These are phyloP conservation scores for Pulveroboletus sp. DNA, from an alignment of 768 basidiomycete species.

Conservation along the genomic window DNA sequence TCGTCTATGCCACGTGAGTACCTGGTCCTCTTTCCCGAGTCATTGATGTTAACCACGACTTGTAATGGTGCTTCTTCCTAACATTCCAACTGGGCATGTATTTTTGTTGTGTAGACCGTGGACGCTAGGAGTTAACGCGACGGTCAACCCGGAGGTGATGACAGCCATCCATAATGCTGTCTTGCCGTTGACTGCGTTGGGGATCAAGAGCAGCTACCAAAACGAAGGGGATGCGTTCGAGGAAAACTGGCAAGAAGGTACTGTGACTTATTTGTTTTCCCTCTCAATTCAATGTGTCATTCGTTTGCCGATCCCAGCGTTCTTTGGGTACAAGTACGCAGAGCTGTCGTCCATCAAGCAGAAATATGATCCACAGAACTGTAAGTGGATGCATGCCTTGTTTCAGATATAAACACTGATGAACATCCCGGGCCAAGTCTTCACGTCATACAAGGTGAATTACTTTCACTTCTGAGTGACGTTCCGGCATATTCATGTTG, in stretches of 20 bases:
- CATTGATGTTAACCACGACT: neutral
- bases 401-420: neutral
- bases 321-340: conserved; percentile 20
- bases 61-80: neutral
- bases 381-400: conserved; percentile 4
- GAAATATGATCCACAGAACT: conserved; percentile 20
- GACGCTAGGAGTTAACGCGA: conserved; percentile 7
- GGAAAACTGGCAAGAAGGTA: conserved; percentile 18
- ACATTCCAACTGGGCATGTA: too few species aligned
- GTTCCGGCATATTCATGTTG: too few species aligned
- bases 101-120: conserved; percentile 4
- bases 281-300: too few species aligned
- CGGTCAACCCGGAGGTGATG: conserved; percentile 1
- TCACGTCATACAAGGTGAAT: conserved; percentile 18
- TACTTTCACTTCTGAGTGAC: neutral
- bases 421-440: conserved; percentile 6
- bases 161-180: conserved; percentile 8
- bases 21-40: neutral
- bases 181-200: conserved; percentile 13
- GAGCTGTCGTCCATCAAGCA: conserved; percentile 17
- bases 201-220: conserved; percentile 21
- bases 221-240: conserved; percentile 21
- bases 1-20: conserved; percentile 13
- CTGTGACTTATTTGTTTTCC: too few species aligned
- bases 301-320: conserved; percentile 1